Evolutionary conservation across 78 protist genomes (phyloP), one percentile per base, ranked within the genome.

Genomic region (Speleostelium caveatum): DNA sequence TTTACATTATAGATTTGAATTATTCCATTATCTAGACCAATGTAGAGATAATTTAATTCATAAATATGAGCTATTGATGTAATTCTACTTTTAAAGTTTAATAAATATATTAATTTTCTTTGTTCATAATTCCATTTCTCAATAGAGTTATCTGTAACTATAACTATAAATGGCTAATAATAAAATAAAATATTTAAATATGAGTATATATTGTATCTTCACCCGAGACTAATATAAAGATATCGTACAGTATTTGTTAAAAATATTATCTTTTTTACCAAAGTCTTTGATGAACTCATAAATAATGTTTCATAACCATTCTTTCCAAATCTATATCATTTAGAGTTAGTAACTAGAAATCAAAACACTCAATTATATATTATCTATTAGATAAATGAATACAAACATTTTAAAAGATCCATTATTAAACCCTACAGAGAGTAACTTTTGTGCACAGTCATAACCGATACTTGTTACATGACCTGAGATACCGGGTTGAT

Each of bases 61-160:
- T 16, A 51, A 0, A 26, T 32, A 28, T 17, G 42, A 55, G 45
- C 73, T 28, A 79, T 28, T 5, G 88, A 32, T 22, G 88, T 79
- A 17, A 79, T 79, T 56, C 88, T 65, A 79, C 22, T 67, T 10
- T 67, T 79, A 38, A 49, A 79, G 3, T 65, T 65, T 35, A 79
- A 39, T 21, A 51, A 8, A 67, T 65, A 60, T 1, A 65, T 67
- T 38, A 67, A n/a, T 28, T 51, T 67, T 41, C 22, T 35, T 38
- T 60, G 49, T 14, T 39, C 28, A 67, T 79, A 79, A 67, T 79
- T 41, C 88, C 88, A 79, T 56, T 79, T 79, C 16, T 79, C 88
- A 38, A 79, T 65, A 24, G 76, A 65, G 32, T 71, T 42, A 16
- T 71, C 35, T 26, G 88, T 79, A 38, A 79, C 56, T 14, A 55